A percentile compares a stretch with the other conserved stretches of the same genome.
These are phyloP conservation scores for Xylaria nigripes DNA, from an alignment of 495 filamentous ascomycete species.

Conservation along the genomic window DNA sequence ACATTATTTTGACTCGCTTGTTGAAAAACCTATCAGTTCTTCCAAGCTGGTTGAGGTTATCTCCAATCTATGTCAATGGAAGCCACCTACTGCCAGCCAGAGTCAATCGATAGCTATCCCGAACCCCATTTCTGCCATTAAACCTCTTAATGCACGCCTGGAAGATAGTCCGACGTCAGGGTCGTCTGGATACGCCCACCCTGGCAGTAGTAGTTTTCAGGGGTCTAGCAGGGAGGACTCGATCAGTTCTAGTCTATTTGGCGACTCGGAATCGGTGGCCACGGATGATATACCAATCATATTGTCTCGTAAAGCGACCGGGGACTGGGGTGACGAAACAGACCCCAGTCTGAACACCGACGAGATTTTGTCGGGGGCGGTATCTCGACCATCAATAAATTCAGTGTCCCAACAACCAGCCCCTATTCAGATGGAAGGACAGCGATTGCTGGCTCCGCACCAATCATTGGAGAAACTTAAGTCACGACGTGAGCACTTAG, in stretches of 20 bases:
- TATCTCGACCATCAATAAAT: conserved; percentile 37
- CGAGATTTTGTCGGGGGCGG: conserved; percentile 27
- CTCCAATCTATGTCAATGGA: conserved; percentile 85
- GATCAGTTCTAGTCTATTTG: conserved; percentile 75
- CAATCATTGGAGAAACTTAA: conserved; percentile 71
- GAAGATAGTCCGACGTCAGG: conserved; percentile 81
- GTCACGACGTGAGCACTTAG: conserved; percentile 66
- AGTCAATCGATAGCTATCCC: conserved; percentile 31
- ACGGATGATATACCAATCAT: conserved; percentile 74
- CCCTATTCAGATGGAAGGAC: conserved; percentile 52
- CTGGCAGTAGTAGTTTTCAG: conserved; percentile 64
- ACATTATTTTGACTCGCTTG: conserved; percentile 87
- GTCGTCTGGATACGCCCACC: conserved; percentile 63
- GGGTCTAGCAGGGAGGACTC: conserved; percentile 77
- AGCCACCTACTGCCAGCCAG: conserved; percentile 55
- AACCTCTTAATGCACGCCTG: conserved; percentile 50
- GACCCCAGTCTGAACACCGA: conserved; percentile 64
- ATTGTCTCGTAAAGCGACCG: conserved; percentile 56
- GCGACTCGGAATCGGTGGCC: conserved; percentile 70
- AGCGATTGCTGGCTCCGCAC: conserved; percentile 46
- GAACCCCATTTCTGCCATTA: conserved; percentile 53
- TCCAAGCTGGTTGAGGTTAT: conserved; percentile 82
- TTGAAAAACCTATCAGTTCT: conserved; percentile 90
- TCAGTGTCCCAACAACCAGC: conserved; percentile 60
- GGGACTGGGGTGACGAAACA: conserved; percentile 61